phyloP scores from a whole-genome alignment of 2,329 filamentous ascomycete genomes.

The Fusarium haematococcum region DNA sequence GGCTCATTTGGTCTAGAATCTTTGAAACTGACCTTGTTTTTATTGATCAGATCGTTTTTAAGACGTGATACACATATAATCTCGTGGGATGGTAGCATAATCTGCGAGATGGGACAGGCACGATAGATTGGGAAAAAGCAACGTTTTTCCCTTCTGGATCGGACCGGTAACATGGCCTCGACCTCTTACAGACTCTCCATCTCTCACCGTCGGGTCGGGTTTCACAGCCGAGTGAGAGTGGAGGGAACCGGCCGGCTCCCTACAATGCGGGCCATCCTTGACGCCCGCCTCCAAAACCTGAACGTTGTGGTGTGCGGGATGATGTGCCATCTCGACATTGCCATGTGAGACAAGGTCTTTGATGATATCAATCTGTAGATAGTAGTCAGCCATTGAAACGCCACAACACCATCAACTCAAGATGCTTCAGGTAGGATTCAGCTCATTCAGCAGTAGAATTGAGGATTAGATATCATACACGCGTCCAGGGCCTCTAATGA shows the following conservation, averaged over 20 bases:
- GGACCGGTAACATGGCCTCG: slow-evolving; percentile 1
- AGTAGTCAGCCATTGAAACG: background rate
- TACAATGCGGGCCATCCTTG: background rate
- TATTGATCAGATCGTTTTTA: background rate
- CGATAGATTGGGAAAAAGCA: slow-evolving; percentile 10
- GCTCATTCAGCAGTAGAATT: slow-evolving; percentile 25
- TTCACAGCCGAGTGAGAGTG: slow-evolving; percentile 4
- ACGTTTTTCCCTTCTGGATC: slow-evolving; percentile 4
- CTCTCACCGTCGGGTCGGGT: slow-evolving; percentile 2
- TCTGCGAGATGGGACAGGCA: slow-evolving; percentile 18
- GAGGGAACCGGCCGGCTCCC: slow-evolving; percentile 12
- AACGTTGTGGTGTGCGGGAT: background rate
- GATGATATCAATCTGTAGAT: background rate
- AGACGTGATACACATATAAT: background rate
- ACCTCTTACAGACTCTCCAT: background rate
- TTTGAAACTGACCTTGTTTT: background rate
- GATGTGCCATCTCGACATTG: slow-evolving; percentile 2
- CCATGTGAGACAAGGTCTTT: background rate
- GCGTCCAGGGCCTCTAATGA: slow-evolving; percentile 37
- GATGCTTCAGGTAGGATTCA: slow-evolving; percentile 6
- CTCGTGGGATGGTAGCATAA: background rate
- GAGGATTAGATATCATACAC: slow-evolving; percentile 44
- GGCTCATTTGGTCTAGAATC: slow-evolving; percentile 13
- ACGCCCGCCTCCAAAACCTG: background rate
- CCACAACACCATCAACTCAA: background rate